A percentile compares a stretch with the other conserved stretches of the same genome.
Evolutionary conservation across 108 stramenopile genomes (phyloP).

Genomic region (Cyclotella baltica): DNA sequence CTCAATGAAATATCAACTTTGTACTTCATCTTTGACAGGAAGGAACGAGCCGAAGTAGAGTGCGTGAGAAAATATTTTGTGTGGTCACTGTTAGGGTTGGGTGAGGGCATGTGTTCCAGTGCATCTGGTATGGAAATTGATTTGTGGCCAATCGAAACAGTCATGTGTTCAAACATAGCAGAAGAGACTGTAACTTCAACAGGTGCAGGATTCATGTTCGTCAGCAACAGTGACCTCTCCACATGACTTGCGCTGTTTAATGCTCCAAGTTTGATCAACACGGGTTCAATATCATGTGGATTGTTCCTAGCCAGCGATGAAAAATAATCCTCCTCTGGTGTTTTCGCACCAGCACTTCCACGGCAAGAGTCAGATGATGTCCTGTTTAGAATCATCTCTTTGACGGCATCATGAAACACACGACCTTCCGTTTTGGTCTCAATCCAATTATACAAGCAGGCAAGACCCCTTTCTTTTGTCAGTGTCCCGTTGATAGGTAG

Average conservation of each 20-base stretch:
- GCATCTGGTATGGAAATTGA: constrained; percentile 51
- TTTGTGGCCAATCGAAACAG: constrained; percentile 58
- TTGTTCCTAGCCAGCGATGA: background rate
- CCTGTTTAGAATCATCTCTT: background rate
- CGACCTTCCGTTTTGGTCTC: constrained; percentile 20
- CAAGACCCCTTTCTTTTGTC: constrained; percentile 14
- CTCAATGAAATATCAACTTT: constrained; percentile 42
- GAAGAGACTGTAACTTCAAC: constrained; percentile 64
- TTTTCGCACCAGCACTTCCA: background rate
- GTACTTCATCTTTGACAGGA: constrained; percentile 32
- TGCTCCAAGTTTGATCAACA: constrained; percentile 71
- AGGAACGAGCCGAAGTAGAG: constrained; percentile 17
- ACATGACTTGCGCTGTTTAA: constrained; percentile 54
- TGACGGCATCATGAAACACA: constrained; percentile 22
- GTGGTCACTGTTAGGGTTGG: background rate
- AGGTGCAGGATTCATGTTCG: constrained; percentile 78
- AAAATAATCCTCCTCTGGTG: background rate
- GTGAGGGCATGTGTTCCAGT: constrained; percentile 9
- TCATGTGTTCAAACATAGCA: constrained; percentile 72
- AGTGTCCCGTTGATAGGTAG: constrained; percentile 10
- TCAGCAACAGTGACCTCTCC: constrained; percentile 59
- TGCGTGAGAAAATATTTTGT: constrained; percentile 31
- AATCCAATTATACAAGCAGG: constrained; percentile 39
- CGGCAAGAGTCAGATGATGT: background rate
- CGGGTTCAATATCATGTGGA: constrained; percentile 39